phyloP scores from a whole-genome alignment of 305 asterid species.

The Ruellia speciosa region DNA sequence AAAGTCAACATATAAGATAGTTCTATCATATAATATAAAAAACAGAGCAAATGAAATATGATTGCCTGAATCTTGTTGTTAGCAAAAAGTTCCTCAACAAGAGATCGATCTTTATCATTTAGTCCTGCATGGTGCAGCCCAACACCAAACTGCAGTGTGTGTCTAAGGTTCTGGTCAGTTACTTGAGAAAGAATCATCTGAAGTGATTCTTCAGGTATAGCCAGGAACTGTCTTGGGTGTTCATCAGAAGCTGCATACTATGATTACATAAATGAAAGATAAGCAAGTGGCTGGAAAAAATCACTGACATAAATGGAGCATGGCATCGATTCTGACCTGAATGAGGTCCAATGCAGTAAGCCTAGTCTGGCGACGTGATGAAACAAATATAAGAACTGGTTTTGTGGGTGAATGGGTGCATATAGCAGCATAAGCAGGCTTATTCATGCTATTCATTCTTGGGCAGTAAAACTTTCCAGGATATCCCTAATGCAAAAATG shows the following conservation, averaged over 20 bases:
- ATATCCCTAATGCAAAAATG: conserved; percentile 62
- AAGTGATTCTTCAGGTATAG: conserved; percentile 88
- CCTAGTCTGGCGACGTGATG: conserved; percentile 99
- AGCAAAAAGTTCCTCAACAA: conserved; percentile 96
- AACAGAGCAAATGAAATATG: conserved; percentile 12
- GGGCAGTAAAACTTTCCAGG: conserved; percentile 99
- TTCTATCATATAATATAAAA: conserved; percentile 10
- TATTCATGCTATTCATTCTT: conserved; percentile 99
- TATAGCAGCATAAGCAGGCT: conserved; percentile 96
- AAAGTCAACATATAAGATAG: background rate
- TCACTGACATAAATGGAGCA: conserved; percentile 15
- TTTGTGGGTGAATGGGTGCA: conserved; percentile 95
- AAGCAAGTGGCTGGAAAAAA: conserved; percentile 16
- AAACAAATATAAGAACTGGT: conserved; percentile 95
- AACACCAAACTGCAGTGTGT: conserved; percentile 94
- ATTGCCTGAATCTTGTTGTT: conserved; percentile 94
- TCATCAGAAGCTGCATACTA: conserved; percentile 98
- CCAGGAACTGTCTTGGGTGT: conserved; percentile 77
- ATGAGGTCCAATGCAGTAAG: conserved; percentile 96
- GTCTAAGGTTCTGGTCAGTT: conserved; percentile 90
- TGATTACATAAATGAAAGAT: conserved; percentile 20
- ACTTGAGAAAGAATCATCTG: conserved; percentile 95
- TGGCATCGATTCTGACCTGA: conserved; percentile 48
- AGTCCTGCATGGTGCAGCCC: conserved; percentile 98
- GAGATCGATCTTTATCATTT: conserved; percentile 92